Base-by-base conservation (phyloP, 2,329 filamentous ascomycete genomes). In the Penicillium sumatraense region DNA sequence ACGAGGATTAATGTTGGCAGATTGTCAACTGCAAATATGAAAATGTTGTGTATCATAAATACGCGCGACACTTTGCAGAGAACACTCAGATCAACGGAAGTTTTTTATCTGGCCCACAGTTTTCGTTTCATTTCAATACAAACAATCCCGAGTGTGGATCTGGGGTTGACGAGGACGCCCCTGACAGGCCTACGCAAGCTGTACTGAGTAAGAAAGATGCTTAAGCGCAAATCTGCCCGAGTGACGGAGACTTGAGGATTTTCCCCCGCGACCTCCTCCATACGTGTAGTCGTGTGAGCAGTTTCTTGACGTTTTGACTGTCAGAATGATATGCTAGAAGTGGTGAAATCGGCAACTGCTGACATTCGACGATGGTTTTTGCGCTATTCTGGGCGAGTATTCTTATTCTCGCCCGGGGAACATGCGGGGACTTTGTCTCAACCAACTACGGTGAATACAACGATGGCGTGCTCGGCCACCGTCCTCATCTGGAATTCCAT, bases 401-500 rank as follows among this genome's bases (percentile, higher is more conserved):
- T 49, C 18, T 27, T 26, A 13, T 47, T 5, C 23, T 54, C 5
- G 36, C 35, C 6, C 7, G 10, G 14, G 41, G 40, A 9, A 40
- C 18, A 10, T n/a, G n/a, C 18, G 51, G 41, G 8, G 54, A 57
- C 27, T 57, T 51, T 31, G 51, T 57, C 23, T 57, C 51, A n/a
- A 50, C 50, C 21, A 47, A 57, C 29, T 57, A 57, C 27, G 50
- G 54, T n/a, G 35, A 33, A 24, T 57, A 54, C 44, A 57, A 57
- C 26, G 42, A 57, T 20, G 54, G 50, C 13, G 41, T 42, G 18
- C 23, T 57, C 11, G 54, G 54, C 7, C 54, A 57, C 45, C 40
- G 54, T 24, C 54, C 54, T 29, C 54, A 57, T 45, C 47, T 57
- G 6, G 54, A 57, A 26, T 57, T 50, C 4, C 54, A 57, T 18